phyloP scores from a whole-genome alignment of 495 filamentous ascomycete genomes.

The Elasticomyces elasticus region DNA sequence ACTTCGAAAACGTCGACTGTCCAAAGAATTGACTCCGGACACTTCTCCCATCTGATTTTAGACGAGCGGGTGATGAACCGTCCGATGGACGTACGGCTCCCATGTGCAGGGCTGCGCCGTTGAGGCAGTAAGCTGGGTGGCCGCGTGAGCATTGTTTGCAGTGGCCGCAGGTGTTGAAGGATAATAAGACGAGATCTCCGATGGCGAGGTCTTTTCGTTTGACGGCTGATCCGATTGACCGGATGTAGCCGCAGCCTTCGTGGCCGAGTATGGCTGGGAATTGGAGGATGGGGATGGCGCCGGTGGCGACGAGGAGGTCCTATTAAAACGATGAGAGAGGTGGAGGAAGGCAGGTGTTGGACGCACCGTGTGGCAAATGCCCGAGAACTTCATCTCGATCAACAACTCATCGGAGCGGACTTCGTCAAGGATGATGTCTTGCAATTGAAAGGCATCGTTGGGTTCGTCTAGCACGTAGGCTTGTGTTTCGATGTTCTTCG shows the following conservation, averaged over 20 bases:
- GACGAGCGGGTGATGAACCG: conserved; percentile 1
- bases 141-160: conserved; percentile 28
- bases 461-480: conserved; percentile 7
- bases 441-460: conserved; percentile 9
- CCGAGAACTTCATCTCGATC: conserved; percentile 23
- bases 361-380: conserved; percentile 20
- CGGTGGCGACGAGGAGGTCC: conserved; percentile 16
- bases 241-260: conserved; percentile 21
- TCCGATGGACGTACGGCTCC: background rate
- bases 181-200: conserved; percentile 28
- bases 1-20: conserved; percentile 20
- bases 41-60: conserved; percentile 1
- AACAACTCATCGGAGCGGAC: conserved; percentile 21
- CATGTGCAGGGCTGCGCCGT: conserved; percentile 13
- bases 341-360: background rate
- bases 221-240: conserved; percentile 16
- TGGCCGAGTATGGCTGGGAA: conserved; percentile 24
- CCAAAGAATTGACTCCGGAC: conserved; percentile 23
- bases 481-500: conserved; percentile 8
- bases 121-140: conserved; percentile 21
- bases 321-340: conserved; percentile 1
- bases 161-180: conserved; percentile 27
- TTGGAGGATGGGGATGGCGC: background rate
- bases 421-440: conserved; percentile 19
- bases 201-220: conserved; percentile 6